Evolutionary conservation across 495 filamentous ascomycete genomes (phyloP).

Genomic region (Penicillium coffeae): DNA sequence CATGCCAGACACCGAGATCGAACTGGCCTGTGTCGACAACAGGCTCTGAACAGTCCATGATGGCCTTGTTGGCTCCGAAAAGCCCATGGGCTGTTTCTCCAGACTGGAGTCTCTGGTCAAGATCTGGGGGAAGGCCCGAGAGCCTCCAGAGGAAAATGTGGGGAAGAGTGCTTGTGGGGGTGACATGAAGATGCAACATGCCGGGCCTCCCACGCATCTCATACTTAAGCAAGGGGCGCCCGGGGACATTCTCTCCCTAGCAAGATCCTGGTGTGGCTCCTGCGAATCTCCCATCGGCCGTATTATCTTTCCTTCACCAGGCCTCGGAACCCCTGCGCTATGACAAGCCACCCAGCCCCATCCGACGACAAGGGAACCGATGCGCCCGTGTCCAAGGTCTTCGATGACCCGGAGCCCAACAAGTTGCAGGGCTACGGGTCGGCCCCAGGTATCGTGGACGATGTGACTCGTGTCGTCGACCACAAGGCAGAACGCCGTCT

Average conservation of each 20-base stretch:
- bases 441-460: conserved; percentile 27
- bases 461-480: conserved; percentile 37
- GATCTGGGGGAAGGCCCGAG: not conserved
- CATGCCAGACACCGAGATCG: too few relatives aligned
- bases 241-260: too few relatives aligned
- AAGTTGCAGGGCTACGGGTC: conserved; percentile 28
- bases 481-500: conserved; percentile 56
- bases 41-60: too few relatives aligned
- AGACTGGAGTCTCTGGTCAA: too few relatives aligned
- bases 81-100: too few relatives aligned
- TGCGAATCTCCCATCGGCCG: not conserved
- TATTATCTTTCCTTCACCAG: not conserved
- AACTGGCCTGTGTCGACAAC: too few relatives aligned
- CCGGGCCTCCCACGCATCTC: not conserved
- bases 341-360: not conserved
- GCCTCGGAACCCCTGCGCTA: not conserved
- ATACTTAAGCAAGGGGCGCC: not conserved
- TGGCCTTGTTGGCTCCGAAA: too few relatives aligned
- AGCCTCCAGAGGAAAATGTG: not conserved
- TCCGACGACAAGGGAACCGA: conserved; percentile 10
- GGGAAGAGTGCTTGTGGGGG: not conserved
- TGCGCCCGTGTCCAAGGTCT: conserved; percentile 8
- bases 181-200: not conserved
- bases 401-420: conserved; percentile 31
- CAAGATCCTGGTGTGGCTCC: not conserved